Conservation (phyloP, 2,329 filamentous ascomycete genomes). For the Colletotrichum sp. region DNA sequence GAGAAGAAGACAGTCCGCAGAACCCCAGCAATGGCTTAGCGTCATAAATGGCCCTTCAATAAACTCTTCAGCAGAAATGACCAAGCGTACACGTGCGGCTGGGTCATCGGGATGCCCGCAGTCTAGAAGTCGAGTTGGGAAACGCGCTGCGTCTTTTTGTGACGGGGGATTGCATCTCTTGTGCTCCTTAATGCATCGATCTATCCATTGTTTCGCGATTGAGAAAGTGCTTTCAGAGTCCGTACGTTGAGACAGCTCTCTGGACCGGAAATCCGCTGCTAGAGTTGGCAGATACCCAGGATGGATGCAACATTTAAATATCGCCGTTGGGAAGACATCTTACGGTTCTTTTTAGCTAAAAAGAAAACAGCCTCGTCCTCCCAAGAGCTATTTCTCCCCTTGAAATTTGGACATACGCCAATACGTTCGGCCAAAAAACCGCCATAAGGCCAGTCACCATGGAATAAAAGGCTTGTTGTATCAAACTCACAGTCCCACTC, state of each 20-base stretch:
- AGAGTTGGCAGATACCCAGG: neutral
- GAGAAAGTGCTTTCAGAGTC: neutral
- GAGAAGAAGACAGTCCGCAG: neutral
- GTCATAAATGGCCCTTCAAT: neutral
- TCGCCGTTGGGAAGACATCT: neutral
- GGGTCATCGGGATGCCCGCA: accelerated
- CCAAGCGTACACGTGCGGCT: neutral
- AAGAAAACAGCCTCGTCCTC: neutral
- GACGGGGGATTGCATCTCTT: accelerated
- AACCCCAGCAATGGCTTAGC: neutral
- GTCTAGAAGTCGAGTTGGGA: neutral
- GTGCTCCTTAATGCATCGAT: neutral
- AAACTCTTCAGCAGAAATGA: neutral
- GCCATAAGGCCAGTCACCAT: neutral
- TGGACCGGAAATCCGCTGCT: neutral
- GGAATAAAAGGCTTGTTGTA: neutral
- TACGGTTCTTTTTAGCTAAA: neutral
- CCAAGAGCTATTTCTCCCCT: neutral
- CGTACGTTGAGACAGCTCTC: neutral
- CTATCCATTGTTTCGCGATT: neutral
- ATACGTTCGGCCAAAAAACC: neutral
- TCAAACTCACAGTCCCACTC: neutral
- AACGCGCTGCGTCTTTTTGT: neutral
- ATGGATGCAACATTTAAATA: neutral
- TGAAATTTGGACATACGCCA: neutral